Evolutionary conservation across 148 eudicot genomes (phyloP).

Genomic region (Diospyros kaki): DNA sequence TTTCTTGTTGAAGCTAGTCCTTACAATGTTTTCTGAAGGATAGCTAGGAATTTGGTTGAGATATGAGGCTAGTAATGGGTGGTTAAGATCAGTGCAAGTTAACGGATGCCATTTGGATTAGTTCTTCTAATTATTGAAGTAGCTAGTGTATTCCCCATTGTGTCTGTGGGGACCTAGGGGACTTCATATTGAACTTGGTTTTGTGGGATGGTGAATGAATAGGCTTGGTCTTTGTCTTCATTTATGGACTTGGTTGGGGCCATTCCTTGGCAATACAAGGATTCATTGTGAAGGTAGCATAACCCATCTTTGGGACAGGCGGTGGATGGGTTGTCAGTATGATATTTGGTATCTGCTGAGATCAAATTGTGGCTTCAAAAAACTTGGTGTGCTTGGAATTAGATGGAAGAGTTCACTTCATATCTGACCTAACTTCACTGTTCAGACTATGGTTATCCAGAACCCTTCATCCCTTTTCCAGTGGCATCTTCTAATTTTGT

Average conservation of each 20-base stretch:
- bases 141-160: not conserved
- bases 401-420: slow-evolving; percentile 5
- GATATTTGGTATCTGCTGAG: not conserved
- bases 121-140: slow-evolving; percentile 2
- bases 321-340: slow-evolving; percentile 2
- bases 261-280: not conserved
- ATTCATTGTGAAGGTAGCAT: not conserved
- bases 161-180: not conserved
- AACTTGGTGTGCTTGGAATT: not conserved
- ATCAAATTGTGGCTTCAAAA: slow-evolving; percentile 8
- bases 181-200: not conserved
- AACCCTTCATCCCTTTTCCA: slow-evolving; percentile 11
- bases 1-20: not conserved
- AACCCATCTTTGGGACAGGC: not conserved
- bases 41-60: not conserved
- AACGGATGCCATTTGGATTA: not conserved
- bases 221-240: not conserved
- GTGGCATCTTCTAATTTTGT: slow-evolving; percentile 8
- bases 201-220: not conserved
- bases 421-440: slow-evolving; percentile 6
- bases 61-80: not conserved
- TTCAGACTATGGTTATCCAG: slow-evolving; percentile 9
- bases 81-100: not conserved
- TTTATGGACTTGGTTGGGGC: not conserved
- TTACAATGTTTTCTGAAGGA: not conserved